Base-by-base conservation (phyloP, 495 filamentous ascomycete genomes). In the Gamarada debralockiae region DNA sequence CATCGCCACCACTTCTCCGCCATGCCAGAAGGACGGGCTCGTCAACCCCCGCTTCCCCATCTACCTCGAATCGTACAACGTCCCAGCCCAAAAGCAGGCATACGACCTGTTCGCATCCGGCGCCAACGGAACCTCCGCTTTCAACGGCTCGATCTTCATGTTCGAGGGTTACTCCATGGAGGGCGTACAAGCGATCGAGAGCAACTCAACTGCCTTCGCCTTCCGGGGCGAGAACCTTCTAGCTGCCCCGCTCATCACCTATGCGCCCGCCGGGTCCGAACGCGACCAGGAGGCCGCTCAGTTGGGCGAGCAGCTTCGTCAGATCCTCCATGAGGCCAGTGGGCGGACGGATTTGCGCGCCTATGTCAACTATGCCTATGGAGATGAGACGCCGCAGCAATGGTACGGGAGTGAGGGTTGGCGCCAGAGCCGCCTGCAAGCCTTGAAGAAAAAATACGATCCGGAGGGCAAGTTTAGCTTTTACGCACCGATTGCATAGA, bases 361-460 rank as follows among this genome's bases (percentile, higher is more conserved):
- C 0, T 85, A 85, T 51, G 73, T 84, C 39, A 85, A 84, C 58
- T 84, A 85, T 64, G 82, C 81, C 0, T 70, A 71, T 45, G 80
- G 81, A 2, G 63, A 74, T 25, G 81, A 85, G 67, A 61, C 58
- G 0, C 24, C 48, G 7, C 22, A 72, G 63, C 57, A 67, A 24
- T 60, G 65, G 63, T 84, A 84, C 49, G 80, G 81, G 0, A 58
- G 63, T 44, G 78, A 80, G 44, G n/a, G 48, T 14, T 81, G 78
- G 75, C 63, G 77, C 1, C 64, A 67, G 58, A 48, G 66, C 7
- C 58, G 60, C 4, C 61, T 85, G 46, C 48, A 50, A 29, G 58
- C 42, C 6, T 50, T 84, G 60, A 83, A 84, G 70, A 53, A 57
- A 12, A 77, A 76, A 65, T 84, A 80, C 57, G 82, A 85, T 55